Conservation (phyloP, 495 filamentous ascomycete species). For the Talaromyces ruber region DNA sequence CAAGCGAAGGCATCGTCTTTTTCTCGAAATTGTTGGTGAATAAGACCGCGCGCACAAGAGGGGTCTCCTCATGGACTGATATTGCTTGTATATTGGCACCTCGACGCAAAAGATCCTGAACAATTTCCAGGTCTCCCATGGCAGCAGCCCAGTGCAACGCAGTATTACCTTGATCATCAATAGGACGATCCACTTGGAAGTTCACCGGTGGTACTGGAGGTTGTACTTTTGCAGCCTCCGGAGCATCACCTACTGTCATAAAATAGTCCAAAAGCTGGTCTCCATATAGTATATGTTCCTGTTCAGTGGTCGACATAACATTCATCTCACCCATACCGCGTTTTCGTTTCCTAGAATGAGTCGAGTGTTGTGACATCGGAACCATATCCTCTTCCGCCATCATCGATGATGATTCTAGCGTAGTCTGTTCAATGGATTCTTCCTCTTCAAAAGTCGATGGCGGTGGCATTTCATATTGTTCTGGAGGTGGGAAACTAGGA, state of each 20-base stretch:
- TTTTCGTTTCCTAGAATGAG: conserved; percentile 71
- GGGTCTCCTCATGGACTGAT: conserved; percentile 81
- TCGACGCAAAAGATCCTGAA: conserved; percentile 71
- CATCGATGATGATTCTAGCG: conserved; percentile 71
- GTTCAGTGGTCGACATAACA: conserved; percentile 59
- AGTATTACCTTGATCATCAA: conserved; percentile 82
- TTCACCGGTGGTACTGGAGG: conserved; percentile 71
- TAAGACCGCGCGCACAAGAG: conserved; percentile 85
- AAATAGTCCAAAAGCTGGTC: conserved; percentile 95
- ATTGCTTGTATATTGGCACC: conserved; percentile 55
- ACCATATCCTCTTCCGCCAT: conserved; percentile 72
- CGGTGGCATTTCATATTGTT: conserved; percentile 43
- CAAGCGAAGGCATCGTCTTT: conserved; percentile 70
- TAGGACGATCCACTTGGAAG: conserved; percentile 78
- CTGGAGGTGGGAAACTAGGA: conserved; percentile 41
- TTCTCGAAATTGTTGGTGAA: conserved; percentile 97
- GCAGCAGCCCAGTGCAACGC: conserved; percentile 94
- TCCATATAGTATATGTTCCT: conserved; percentile 79
- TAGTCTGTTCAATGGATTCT: conserved; percentile 72
- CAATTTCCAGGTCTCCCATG: conserved; percentile 94
- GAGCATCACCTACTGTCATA: conserved; percentile 65
- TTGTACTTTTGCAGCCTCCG: conserved; percentile 44
- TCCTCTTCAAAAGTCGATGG: conserved; percentile 67
- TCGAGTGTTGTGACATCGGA: conserved; percentile 55
- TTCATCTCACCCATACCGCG: conserved; percentile 49